These are phyloP conservation scores for Chlorella sp. DNA, from an alignment of 139 green algal genomes.

Conservation along the genomic window DNA sequence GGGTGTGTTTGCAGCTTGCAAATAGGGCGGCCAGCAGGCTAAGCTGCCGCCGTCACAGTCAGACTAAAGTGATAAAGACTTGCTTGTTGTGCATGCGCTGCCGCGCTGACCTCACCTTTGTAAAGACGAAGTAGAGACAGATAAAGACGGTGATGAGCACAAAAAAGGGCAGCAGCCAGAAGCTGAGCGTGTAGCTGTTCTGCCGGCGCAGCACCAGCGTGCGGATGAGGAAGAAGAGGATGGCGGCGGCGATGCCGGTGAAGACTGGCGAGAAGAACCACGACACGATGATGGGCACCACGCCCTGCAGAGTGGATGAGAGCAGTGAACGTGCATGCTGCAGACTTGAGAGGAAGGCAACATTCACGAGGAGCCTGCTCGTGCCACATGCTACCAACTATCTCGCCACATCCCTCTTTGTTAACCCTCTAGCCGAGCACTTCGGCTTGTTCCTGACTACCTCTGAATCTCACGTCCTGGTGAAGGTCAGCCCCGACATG, in stretches of 20 bases:
- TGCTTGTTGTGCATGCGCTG: background rate
- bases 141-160: slow-evolving; percentile 35
- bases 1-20: background rate
- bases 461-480: no score
- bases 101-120: background rate
- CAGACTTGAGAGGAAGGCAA: no score
- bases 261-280: slow-evolving; percentile 1
- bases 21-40: background rate
- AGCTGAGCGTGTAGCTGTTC: slow-evolving; percentile 26
- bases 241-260: slow-evolving; percentile 22
- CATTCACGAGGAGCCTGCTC: no score
- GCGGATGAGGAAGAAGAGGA: slow-evolving; percentile 30
- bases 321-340: no score
- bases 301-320: background rate
- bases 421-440: no score
- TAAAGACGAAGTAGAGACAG: slow-evolving; percentile 28
- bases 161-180: slow-evolving; percentile 37
- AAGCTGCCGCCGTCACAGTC: background rate
- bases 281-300: slow-evolving; percentile 1
- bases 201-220: slow-evolving; percentile 29
- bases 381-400: no score
- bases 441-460: no score
- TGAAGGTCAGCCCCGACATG: background rate
- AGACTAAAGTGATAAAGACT: background rate
- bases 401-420: no score